Base-by-base conservation (phyloP, 139 green algal genomes). In the Picochlorum sp. region DNA sequence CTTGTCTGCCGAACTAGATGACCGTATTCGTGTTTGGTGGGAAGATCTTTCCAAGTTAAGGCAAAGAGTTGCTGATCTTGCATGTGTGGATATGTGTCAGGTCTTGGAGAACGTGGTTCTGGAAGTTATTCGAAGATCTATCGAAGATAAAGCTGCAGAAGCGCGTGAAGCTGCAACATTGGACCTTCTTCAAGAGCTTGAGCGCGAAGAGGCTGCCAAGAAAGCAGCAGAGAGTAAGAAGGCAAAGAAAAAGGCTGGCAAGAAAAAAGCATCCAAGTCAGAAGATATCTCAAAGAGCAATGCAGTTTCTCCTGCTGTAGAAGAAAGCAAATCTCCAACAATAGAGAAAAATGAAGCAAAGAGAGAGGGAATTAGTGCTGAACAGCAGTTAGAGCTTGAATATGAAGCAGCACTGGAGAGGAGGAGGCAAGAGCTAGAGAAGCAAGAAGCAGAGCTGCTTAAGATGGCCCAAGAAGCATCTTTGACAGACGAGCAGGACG, bases 401-500 rank as follows among this genome's bases (percentile, higher is more conserved):
- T 77, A 77, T 41, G 82, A 89, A 47, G 76, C 64, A 1, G 82
- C 83, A 50, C 70, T 89, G 29, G 80, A 88, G 69, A 44, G 59
- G 52, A 69, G 81, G 36, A 68, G 69, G 28, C 45, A 56, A 31
- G 80, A 88, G 70, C 59, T 88, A 24, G 77, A 82, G 32, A 33
- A 37, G 31, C 25, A 32, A 29, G 78, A 88, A 52, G 65, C 70
- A 2, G 82, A 85, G 56, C 68, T 78, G 24, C 76, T 87, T 20
- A 49, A 58, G 24, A 37, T 35, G 6, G 80, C 64, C 12, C 56
- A 77, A 57, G 76, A 83, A 50, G 75, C 68, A 0, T 75, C 55
- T 37, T 50, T 85, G 28, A 37, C 26, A 4, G 29, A 25, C 8
- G 29, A 56, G 29, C 10, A 33, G 28, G 20, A 5, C 18, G 44